These are phyloP conservation scores for Candida insectorum DNA, from an alignment of 805 yeast genomes.

Conservation along the genomic window DNA sequence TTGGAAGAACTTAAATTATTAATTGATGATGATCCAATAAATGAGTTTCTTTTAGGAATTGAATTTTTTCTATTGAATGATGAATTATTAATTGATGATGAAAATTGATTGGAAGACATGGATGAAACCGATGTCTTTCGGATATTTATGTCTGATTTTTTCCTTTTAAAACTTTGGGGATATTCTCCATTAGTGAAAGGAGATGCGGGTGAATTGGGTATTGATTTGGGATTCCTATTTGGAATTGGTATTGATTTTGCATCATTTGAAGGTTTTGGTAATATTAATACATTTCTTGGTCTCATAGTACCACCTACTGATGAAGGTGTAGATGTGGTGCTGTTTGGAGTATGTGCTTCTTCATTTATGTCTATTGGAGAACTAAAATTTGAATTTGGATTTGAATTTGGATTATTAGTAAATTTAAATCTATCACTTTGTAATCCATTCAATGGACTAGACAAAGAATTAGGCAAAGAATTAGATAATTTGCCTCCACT, in stretches of 20 bases:
- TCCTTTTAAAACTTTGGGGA: constrained; percentile 39
- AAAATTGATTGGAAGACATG: constrained; percentile 9
- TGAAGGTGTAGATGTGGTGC: constrained; percentile 4
- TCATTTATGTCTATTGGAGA: constrained; percentile 6
- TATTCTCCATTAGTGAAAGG: constrained; percentile 13
- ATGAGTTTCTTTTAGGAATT: constrained; percentile 13
- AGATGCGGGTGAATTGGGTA: constrained; percentile 20
- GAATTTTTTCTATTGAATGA: constrained; percentile 8
- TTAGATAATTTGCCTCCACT: constrained; percentile 8
- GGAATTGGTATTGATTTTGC: constrained; percentile 32
- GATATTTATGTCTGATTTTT: constrained; percentile 33
- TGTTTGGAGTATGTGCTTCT: constrained; percentile 6
- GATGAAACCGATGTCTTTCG: constrained; percentile 13
- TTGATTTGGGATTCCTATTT: constrained; percentile 8
- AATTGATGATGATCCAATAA: constrained; percentile 7
- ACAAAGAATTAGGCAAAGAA: constrained; percentile 8
- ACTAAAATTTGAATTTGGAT: constrained; percentile 6
- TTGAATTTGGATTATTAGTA: not conserved
- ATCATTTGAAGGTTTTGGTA: constrained; percentile 35
- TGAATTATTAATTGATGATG: constrained; percentile 3
- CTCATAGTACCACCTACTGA: constrained; percentile 13
- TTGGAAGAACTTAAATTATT: constrained; percentile 20
- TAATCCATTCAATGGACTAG: not conserved
- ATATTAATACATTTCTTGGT: constrained; percentile 36
- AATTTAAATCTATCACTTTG: not conserved